Evolutionary conservation across 1,284 basidiomycete genomes (phyloP).

Genomic region (Singerocomus inundabilis): DNA sequence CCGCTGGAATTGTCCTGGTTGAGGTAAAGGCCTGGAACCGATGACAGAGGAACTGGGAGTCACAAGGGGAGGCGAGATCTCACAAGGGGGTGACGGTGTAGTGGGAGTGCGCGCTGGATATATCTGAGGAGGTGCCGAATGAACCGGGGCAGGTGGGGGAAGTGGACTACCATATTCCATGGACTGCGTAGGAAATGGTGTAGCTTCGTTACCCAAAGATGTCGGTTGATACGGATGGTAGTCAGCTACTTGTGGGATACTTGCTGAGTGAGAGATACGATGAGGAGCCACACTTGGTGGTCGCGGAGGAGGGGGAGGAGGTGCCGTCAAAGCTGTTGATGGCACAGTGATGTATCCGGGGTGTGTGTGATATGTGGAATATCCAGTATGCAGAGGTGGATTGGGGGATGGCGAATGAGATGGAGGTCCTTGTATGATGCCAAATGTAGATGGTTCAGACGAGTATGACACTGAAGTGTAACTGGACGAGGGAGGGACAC

Average conservation of each 20-base stretch:
- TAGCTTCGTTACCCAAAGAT: slow-evolving; percentile 18
- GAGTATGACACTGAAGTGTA: slow-evolving; percentile 36
- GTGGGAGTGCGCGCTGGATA: slow-evolving; percentile 32
- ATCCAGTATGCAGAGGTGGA: slow-evolving; percentile 15
- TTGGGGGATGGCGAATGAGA: slow-evolving; percentile 26
- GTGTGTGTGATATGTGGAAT: slow-evolving; percentile 38
- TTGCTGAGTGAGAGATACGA: slow-evolving; percentile 28
- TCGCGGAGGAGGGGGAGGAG: slow-evolving; percentile 13
- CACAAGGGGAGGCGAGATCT: slow-evolving; percentile 28
- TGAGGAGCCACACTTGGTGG: slow-evolving; percentile 20
- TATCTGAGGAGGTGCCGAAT: slow-evolving; percentile 27
- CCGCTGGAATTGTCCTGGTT: slow-evolving; percentile 34
- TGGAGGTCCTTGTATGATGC: slow-evolving; percentile 40
- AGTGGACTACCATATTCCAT: slow-evolving; percentile 20
- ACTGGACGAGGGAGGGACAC: slow-evolving; percentile 24
- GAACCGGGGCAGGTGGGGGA: slow-evolving; percentile 27
- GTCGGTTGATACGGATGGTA: slow-evolving; percentile 28
- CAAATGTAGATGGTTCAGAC: slow-evolving; percentile 50
- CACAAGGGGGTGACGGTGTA: slow-evolving; percentile 35
- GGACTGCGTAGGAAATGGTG: slow-evolving; percentile 28
- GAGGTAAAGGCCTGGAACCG: slow-evolving; percentile 59
- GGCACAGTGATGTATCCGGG: slow-evolving; percentile 17
- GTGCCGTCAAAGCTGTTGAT: slow-evolving; percentile 8
- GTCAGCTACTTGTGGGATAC: slow-evolving; percentile 23
- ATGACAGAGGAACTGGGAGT: slow-evolving; percentile 34